Percentiles rank a stretch among this genome's conserved stretches.
Evolutionary conservation across 805 yeast species (phyloP).

Genomic region (Candida sphagnicola): DNA sequence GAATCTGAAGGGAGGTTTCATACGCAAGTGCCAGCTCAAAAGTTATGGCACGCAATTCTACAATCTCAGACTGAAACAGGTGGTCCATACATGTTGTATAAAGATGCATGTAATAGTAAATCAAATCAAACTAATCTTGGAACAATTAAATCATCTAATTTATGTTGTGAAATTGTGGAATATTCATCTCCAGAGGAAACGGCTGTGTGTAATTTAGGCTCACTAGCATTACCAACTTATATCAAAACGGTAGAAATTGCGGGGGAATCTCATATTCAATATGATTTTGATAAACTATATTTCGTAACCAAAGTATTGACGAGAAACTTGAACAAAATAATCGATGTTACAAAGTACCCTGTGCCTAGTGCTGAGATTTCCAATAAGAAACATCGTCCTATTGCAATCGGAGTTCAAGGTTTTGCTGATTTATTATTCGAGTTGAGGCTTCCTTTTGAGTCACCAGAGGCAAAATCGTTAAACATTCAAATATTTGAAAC

Average conservation of each 20-base stretch:
- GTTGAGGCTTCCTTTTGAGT: conserved; percentile 82
- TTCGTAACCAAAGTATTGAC: conserved; percentile 72
- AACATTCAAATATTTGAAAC: conserved; percentile 92
- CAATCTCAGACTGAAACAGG: conserved; percentile 97
- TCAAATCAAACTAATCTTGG: conserved; percentile 92
- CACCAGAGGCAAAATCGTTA: conserved; percentile 67
- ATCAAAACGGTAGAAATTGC: conserved; percentile 24
- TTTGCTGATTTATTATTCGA: conserved; percentile 84
- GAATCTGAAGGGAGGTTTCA: conserved; percentile 66
- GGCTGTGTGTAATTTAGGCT: conserved; percentile 94
- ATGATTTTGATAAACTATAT: conserved; percentile 74
- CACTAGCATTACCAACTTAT: conserved; percentile 82
- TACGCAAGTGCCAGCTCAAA: conserved; percentile 75
- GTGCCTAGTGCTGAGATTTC: conserved; percentile 70
- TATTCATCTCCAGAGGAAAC: conserved; percentile 89
- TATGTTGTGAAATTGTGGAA: conserved; percentile 93
- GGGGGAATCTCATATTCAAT: conserved; percentile 46
- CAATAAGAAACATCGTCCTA: conserved; percentile 82
- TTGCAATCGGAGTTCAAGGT: conserved; percentile 98
- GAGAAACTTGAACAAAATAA: conserved; percentile 74
- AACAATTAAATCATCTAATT: conserved; percentile 84
- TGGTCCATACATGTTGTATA: conserved; percentile 89
- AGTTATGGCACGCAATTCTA: conserved; percentile 83
- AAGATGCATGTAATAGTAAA: conserved; percentile 85
- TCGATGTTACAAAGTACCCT: conserved; percentile 85